Base-by-base conservation (phyloP, 2,329 filamentous ascomycete species). In the Exutisphaerella laricina region DNA sequence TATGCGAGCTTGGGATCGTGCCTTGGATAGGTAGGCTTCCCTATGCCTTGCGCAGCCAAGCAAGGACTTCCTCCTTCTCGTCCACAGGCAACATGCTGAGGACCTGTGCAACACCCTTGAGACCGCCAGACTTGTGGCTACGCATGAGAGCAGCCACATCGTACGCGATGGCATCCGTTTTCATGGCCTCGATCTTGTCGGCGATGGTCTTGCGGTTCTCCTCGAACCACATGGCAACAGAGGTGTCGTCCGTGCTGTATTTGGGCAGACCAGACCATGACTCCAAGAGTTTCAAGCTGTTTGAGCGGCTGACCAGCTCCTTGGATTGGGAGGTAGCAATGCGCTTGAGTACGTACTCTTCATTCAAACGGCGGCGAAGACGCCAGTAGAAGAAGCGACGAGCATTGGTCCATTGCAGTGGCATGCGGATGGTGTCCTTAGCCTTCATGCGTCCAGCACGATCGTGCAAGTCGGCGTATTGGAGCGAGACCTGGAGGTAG, bases 381-480 rank as follows among this genome's bases (percentile, higher is more conserved):
- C 92, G 90, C 92, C 94, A 98, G 84, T 97, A 98, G 77, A 98
- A 97, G 86, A 92, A 97, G 63, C 90, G 84, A 54, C 92, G 84
- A 7, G 90, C 83, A 58, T 95, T 85, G 65, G 79, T 75, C 92
- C 90, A 97, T 60, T 84, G 78, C 29, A 98, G 77, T 9, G 81
- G 72, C 58, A 85, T 79, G 51, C 92, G 88, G 60, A 98, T 95
- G 44, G 85, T 83, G 50, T 88, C 85, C 82, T 98, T 98, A 68
- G 92, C 92, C 73, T 95, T 80, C 92, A 98, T 98, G 70, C 92
- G 88, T 46, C 89, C 92, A 31, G 92, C 84, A 34, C 92, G 89
- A 68, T 98, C 92, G 73, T 98, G 92, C 37, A 98, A 78, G 67
- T 98, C 92, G 47, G 92, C 90, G 58, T 95, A 98, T 66, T 98